Evolutionary conservation across 2,329 filamentous ascomycete species (phyloP), one percentile per base, ranked within the genome.

Genomic region (Fusarium beomiforme): DNA sequence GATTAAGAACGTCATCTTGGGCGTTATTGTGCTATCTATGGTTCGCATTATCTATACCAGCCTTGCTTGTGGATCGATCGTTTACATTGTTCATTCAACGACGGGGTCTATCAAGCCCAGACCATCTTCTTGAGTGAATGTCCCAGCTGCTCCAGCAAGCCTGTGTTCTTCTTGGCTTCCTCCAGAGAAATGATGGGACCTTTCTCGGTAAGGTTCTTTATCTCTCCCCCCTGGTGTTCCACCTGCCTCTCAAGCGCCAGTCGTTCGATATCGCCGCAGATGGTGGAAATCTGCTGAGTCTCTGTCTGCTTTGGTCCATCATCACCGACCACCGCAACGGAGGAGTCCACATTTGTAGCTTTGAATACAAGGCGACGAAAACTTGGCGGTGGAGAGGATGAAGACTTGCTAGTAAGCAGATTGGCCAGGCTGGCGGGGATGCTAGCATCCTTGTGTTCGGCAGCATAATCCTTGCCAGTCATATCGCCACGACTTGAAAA

Each of bases 81-180:
- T 71, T 64, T 57, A 57, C 51, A 43, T 55, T 44, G 44, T 47
- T 57, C 58, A 24, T 49, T 54, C 59, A 44, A 58, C 69, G 76
- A 53, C 60, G 63, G 42, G 44, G 53, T 43, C 24, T 51, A 54
- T 77, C 46, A 87, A 50, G 88, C 88, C 96, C 96, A 98, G 16
- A 99, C 94, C 79, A 98, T 82, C 85, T 93, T 97, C 88, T 97
- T 98, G 76, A 98, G 86, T 64, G 92, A 92, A 84, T 98, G 94
- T 3, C 94, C 93, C 77, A 97, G 82, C 79, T 95, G 91, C 81
- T 98, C 95, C 56, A 98, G 80, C 75, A 97, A 86, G 0, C 94
- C 93, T 0, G 95, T 98, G 67, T 91, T 94, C 84, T 89, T 92
- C 86, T 89, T 95, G 61, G 96, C 96, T 77, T 98, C 94, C 4